Base-by-base conservation (phyloP, 2,329 filamentous ascomycete genomes). In the Monilinia fructicola region DNA sequence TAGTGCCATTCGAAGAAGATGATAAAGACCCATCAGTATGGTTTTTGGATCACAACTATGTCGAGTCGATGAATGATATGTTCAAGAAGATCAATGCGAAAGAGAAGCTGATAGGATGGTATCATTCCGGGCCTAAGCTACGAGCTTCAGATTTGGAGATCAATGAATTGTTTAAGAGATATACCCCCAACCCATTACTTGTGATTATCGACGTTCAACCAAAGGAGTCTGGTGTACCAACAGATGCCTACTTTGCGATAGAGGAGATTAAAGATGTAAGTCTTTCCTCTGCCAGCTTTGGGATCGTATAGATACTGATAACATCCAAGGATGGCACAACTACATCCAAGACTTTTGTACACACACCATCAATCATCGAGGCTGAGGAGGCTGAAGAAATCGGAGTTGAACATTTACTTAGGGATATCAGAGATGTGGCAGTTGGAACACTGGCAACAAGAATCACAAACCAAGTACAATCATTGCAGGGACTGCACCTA, bases 1-100 rank as follows among this genome's bases (percentile, higher is more conserved):
- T 75, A 97, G 95, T 98, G 55, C 95, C 95, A 0, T 99, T 99
- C 77, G 95, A 99, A 80, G 95, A 99, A 82, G 95, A 99, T 78
- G 95, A 97, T 76, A 97, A 96, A 81, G 93, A 99, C 78, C 94
- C 94, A 4, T 96, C 94, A 46, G 95, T 99, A 77, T 99, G 95
- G 95, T 99, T 98, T 78, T 82, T 99, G 71, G 95, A 99, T 79
- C 95, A 99, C 85, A 98, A 98, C 85, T 99, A 97, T 77, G 91
- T 99, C 79, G 95, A 99, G 81, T 92, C 90, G 74, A 99, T 99
- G 95, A 96, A 95, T 82, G 95, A 98, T 80, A 99, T 99, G 95
- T 99, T 99, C 86, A 99, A 99, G 85, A 98, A 98, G 83, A 93
- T 99, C 84, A 99, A 99, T 82, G 95, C 95, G 69, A 85, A 92